phyloP scores from a whole-genome alignment of 208 protist species.

The Crithidia fasciculata region DNA sequence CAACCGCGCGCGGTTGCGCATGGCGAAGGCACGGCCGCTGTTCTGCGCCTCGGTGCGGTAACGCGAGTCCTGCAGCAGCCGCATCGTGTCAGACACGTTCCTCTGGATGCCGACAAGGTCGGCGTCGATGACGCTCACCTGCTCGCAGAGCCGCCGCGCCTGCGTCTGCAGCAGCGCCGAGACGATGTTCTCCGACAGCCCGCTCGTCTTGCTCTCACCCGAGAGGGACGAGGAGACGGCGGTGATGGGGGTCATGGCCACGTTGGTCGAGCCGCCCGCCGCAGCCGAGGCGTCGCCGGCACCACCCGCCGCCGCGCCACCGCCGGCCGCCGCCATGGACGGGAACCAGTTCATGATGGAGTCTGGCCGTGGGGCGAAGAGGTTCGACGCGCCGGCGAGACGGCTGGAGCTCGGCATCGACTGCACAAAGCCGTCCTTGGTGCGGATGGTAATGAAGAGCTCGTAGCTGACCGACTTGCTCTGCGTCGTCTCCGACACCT shows the following conservation, averaged over 20 bases:
- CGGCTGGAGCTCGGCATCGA: conserved; percentile 78
- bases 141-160: conserved; percentile 76
- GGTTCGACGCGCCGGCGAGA: conserved; percentile 72
- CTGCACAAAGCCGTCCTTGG: conserved; percentile 70
- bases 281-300: conserved; percentile 27
- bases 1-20: conserved; percentile 76
- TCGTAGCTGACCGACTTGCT: conserved; percentile 82
- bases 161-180: conserved; percentile 71
- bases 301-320: conserved; percentile 17
- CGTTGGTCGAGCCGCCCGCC: conserved; percentile 12
- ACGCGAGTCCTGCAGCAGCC: conserved; percentile 77
- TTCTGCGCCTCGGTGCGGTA: conserved; percentile 78
- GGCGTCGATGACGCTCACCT: conserved; percentile 64
- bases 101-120: conserved; percentile 80
- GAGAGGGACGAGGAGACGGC: conserved; percentile 82
- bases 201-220: conserved; percentile 70
- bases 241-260: conserved; percentile 51
- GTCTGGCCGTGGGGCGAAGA: conserved; percentile 24
- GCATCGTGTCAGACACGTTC: conserved; percentile 69
- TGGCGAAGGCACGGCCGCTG: conserved; percentile 76
- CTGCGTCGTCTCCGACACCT: conserved; percentile 63
- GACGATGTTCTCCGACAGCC: conserved; percentile 70
- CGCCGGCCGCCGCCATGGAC: conserved; percentile 17
- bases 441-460: conserved; percentile 80
- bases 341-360: conserved; percentile 81